Evolutionary conservation across 768 basidiomycete species (phyloP), one percentile per base, ranked within the genome.

Genomic region (Boletus patriciae): DNA sequence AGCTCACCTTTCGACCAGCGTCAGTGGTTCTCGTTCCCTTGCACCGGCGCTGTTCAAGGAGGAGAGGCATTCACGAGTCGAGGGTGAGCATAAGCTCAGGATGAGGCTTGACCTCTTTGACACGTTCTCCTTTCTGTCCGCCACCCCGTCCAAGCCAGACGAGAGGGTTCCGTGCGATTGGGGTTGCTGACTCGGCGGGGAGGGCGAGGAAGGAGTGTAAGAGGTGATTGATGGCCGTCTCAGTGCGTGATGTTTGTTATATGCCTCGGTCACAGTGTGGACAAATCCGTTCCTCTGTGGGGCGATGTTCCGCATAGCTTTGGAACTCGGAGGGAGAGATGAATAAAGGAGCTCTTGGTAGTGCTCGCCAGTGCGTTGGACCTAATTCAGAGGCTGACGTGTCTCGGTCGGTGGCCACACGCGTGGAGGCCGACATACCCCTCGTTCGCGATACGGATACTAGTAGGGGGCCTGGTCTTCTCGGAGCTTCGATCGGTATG

Each of bases 1-100:
- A 5, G 78, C 84, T 57, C 66, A 91, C 88, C 84, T 87, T 73
- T 92, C 90, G 48, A 82, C 80, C 52, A 91, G 68, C 0, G 90
- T 92, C 52, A 82, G 64, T 16, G 84, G 85, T n/a, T 74, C 74
- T 21, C 66, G 66, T 33, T 70, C 66, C 45, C 46, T 66, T 9
- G 23, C 7, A 10, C 31, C 47, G 0, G 48, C 9, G 2, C 31
- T 58, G 27, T 66, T 64, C 31, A 8, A 6, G 6, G 58, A 66
- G 38, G 51, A 52, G 18, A 60, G 11, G 54, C 69, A 61, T 37
- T 70, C 62, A 9, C 56, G 59, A 8, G 60, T 46, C 15, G 66
- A 62, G 13, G 55, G 29, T 2, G 67, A 52, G 41, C 50, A 58
- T 21, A 61, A 53, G 29, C 52, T 54, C 27, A 61, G n/a, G 8